Percentiles rank a stretch among this genome's conserved stretches.
Conservation (phyloP, 768 basidiomycete species). For the Suillus americanus region DNA sequence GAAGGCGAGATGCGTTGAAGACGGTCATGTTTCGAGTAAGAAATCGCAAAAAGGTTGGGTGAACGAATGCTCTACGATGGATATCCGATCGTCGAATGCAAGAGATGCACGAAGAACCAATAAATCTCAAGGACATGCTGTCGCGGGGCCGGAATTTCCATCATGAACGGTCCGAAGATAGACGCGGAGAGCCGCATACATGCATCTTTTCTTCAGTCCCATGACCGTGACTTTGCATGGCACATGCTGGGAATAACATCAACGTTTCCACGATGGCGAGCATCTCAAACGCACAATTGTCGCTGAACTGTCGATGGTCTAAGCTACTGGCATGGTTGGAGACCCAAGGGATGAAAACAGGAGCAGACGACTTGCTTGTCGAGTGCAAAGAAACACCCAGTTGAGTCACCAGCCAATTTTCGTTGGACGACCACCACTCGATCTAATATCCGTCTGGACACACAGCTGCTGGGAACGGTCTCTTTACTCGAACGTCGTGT, state of each 20-base stretch:
- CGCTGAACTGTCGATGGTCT: conserved; percentile 37
- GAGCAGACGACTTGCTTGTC: conserved; percentile 39
- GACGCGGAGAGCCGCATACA: conserved; percentile 11
- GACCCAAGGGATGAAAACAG: conserved; percentile 45
- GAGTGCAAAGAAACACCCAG: conserved; percentile 49
- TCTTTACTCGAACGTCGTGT: conserved; percentile 52
- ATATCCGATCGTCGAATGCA: conserved; percentile 3
- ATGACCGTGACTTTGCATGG: conserved; percentile 2
- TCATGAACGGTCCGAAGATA: conserved; percentile 7
- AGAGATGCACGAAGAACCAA: conserved; percentile 1
- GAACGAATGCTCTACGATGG: not conserved
- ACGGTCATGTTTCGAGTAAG: conserved; percentile 58
- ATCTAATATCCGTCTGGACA: not conserved
- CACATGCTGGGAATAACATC: not conserved
- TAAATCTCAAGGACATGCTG: conserved; percentile 2
- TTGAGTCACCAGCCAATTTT: not conserved
- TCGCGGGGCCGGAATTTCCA: conserved; percentile 1
- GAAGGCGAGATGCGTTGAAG: conserved; percentile 77
- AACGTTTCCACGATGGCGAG: conserved; percentile 7
- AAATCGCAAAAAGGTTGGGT: not conserved
- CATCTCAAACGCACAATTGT: conserved; percentile 4
- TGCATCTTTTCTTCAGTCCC: conserved; percentile 2
- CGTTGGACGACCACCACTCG: not conserved
- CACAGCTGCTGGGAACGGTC: conserved; percentile 66
- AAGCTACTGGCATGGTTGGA: conserved; percentile 54